Base-by-base conservation (phyloP, 306 rosid species). In the Myrica gale region DNA sequence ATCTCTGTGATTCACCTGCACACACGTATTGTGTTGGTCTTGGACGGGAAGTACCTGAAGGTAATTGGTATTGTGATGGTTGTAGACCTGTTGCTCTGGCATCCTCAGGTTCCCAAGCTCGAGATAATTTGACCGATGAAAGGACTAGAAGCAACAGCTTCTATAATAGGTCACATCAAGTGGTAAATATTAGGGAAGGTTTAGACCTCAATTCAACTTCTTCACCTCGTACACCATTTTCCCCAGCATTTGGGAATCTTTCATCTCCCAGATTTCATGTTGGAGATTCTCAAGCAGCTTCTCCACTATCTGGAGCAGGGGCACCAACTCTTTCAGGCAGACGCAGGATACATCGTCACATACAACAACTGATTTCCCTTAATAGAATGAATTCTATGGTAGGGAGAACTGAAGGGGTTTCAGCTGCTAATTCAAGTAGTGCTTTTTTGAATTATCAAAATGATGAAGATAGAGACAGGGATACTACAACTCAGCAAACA, bases 11-110 rank as follows among this genome's bases (percentile, higher is more conserved):
- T 88, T 92, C 98, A 42, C 97, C 99, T 5, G 98, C 99, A 12
- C 99, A 96, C 82, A 96, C 99, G 21, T 96, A 84, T 70, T 95
- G 97, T 43, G 97, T 92, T 67, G 99, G 99, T 85, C 92, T 92
- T 83, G 98, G 93, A 15, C 78, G 77, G 60, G 98, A 87, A 82
- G 99, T 96, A 46, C 99, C 99, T 1, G 97, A 85, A 71, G 99
- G 98, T 54, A 90, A 91, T 85, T 96, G 99, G 99, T 96, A 92
- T 73, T 89, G 98, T 82, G 84, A 80, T 44, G 96, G 88, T 73
- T 95, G 98, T 82, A 87, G 87, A 83, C 91, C 92, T 58, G 87
- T 77, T 69, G 93, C 91, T 69, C 76, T 88, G 84, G 97, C 81
- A 85, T 90, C 92, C 68, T 87, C 96, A 83, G 85, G 88, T 77